Conservation (phyloP, 2,329 filamentous ascomycete genomes). For the Cytospora piceae region DNA sequence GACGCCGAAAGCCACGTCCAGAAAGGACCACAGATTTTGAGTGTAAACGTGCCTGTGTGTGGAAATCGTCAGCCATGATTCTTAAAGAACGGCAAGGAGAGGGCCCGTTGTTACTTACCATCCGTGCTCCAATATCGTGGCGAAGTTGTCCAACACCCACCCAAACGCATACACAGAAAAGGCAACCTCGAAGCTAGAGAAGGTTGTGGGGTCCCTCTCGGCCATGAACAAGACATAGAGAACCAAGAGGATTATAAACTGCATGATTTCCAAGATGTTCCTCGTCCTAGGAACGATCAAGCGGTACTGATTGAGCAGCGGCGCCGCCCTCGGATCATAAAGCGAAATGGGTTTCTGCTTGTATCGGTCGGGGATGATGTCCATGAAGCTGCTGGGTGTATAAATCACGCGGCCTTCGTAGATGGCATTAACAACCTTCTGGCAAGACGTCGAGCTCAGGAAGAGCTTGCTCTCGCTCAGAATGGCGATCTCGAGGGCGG, state of each 20-base stretch:
- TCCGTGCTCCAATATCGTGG: slow-evolving; percentile 75
- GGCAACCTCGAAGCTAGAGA: slow-evolving; percentile 63
- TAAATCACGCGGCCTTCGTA: slow-evolving; percentile 82
- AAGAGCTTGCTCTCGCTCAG: slow-evolving; percentile 81
- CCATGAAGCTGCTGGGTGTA: slow-evolving; percentile 78
- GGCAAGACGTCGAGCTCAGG: slow-evolving; percentile 75
- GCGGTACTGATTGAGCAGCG: slow-evolving; percentile 81
- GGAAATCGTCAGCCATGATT: slow-evolving; percentile 41
- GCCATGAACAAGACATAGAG: slow-evolving; percentile 77
- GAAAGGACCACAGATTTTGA: slow-evolving; percentile 86
- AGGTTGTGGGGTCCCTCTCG: slow-evolving; percentile 59
- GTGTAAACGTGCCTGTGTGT: slow-evolving; percentile 75
- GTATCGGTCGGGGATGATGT: slow-evolving; percentile 84
- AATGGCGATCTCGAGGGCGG: slow-evolving; percentile 81
- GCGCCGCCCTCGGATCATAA: slow-evolving; percentile 76
- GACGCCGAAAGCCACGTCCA: slow-evolving; percentile 76
- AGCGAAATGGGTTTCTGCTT: slow-evolving; percentile 81
- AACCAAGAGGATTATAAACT: slow-evolving; percentile 70
- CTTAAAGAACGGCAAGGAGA: neutral
- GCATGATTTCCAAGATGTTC: slow-evolving; percentile 73
- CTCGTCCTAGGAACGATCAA: slow-evolving; percentile 80
- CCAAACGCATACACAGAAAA: slow-evolving; percentile 77
- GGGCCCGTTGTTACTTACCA: slow-evolving; percentile 47
- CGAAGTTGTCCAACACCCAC: slow-evolving; percentile 79
- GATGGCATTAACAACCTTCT: slow-evolving; percentile 81